These are phyloP conservation scores for Geranomyces michiganensis DNA, from an alignment of 192 early-diverging fungal species.

Conservation along the genomic window DNA sequence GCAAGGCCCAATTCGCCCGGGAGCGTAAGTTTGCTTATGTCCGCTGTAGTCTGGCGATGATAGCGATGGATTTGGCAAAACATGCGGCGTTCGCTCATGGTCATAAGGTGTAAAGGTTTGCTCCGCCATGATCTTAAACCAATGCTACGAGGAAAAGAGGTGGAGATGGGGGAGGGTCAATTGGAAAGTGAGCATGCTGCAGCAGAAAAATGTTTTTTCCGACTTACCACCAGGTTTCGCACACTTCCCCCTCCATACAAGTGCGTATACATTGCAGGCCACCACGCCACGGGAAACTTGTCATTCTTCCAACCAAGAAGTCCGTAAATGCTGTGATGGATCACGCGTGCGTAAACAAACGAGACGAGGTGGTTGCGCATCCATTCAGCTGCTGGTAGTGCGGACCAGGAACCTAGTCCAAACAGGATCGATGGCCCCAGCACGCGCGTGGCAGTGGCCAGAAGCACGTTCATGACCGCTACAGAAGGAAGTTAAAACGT, in stretches of 20 bases:
- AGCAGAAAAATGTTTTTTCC: neutral
- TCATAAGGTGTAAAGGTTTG: slow-evolving; percentile 35
- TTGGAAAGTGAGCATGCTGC: neutral
- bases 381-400: slow-evolving; percentile 31
- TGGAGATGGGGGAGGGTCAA: neutral
- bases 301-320: slow-evolving; percentile 37
- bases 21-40: slow-evolving; percentile 9
- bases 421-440: slow-evolving; percentile 23
- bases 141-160: slow-evolving; percentile 27
- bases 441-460: neutral
- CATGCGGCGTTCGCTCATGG: slow-evolving; percentile 4
- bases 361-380: neutral
- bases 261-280: slow-evolving; percentile 35
- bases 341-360: slow-evolving; percentile 7
- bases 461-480: slow-evolving; percentile 1
- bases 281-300: slow-evolving; percentile 17
- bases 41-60: neutral
- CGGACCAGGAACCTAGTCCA: slow-evolving; percentile 32
- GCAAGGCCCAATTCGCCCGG: slow-evolving; percentile 23
- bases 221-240: slow-evolving; percentile 35
- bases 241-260: slow-evolving; percentile 36
- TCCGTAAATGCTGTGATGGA: slow-evolving; percentile 25
- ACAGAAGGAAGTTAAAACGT: neutral
- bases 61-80: neutral
- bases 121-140: slow-evolving; percentile 42